A percentile compares a stretch with the other conserved stretches of the same genome.
These are phyloP conservation scores for Monotropa hypopitys DNA, from an alignment of 179 eudicot species.

Conservation along the genomic window DNA sequence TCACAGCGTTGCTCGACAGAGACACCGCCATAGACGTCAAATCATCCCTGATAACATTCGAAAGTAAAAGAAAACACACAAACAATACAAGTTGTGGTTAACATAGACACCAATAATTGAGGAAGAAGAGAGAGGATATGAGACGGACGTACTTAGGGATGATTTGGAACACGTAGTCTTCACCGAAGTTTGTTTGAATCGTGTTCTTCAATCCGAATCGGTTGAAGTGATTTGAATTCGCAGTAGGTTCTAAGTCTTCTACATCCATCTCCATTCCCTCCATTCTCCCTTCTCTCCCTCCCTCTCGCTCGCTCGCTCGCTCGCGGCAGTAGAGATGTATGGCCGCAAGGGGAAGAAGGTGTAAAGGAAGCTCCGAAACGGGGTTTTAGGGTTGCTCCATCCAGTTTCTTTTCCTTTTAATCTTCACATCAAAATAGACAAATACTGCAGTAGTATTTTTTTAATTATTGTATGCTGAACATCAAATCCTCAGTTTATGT, in stretches of 20 bases:
- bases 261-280: constrained; percentile 51
- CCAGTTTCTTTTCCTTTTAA: neutral
- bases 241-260: constrained; percentile 23
- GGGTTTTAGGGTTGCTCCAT: neutral
- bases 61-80: neutral
- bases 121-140: neutral
- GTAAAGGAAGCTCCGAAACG: neutral
- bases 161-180: constrained; percentile 86
- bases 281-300: constrained; percentile 11
- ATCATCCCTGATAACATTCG: constrained; percentile 50
- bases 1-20: constrained; percentile 60
- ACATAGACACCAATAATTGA: neutral
- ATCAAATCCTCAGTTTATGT: too few species aligned
- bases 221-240: constrained; percentile 20
- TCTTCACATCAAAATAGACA: too few species aligned
- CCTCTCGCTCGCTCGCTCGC: neutral
- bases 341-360: neutral
- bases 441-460: too few species aligned
- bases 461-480: too few species aligned
- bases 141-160: constrained; percentile 38
- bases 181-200: constrained; percentile 80
- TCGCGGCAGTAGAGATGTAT: neutral
- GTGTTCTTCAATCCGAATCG: constrained; percentile 60
- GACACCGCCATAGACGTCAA: constrained; percentile 88
- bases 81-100: neutral